Conservation (phyloP, 352 stramenopile species). For the Salisapilia sapeloensis region DNA sequence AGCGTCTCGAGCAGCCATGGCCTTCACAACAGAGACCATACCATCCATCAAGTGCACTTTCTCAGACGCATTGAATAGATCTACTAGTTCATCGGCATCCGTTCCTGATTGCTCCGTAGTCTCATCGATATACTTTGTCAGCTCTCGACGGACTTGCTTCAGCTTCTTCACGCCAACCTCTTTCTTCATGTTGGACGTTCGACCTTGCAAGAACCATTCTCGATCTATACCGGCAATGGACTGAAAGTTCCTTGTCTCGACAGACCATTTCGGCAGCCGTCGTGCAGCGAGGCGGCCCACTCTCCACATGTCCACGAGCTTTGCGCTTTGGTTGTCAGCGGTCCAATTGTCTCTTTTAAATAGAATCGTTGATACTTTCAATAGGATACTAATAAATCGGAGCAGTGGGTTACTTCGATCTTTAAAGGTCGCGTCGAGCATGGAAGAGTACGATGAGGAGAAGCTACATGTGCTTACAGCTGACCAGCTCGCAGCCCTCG, state of each 20-base stretch:
- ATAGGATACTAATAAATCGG: no score
- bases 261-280: constrained; percentile 13
- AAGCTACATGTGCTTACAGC: constrained; percentile 45
- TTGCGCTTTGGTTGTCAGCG: no score
- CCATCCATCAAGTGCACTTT: constrained; percentile 21
- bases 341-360: constrained; percentile 1
- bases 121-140: constrained; percentile 15
- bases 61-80: constrained; percentile 32
- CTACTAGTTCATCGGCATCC: constrained; percentile 21
- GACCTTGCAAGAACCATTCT: constrained; percentile 20
- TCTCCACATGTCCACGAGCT: no score
- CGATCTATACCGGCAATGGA: constrained; percentile 24
- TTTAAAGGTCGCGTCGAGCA: no score
- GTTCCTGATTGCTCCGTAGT: constrained; percentile 16
- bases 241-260: constrained; percentile 9
- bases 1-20: constrained; percentile 18
- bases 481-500: constrained; percentile 42
- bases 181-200: constrained; percentile 13
- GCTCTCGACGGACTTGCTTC: constrained; percentile 13
- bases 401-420: no score
- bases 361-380: no score
- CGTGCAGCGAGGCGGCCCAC: constrained; percentile 27
- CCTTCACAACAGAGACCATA: constrained; percentile 31
- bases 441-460: constrained; percentile 10
- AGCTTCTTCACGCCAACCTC: constrained; percentile 17